Percentiles rank a stretch among this genome's conserved stretches.
Conservation (phyloP, 257 asterid species). For the Primulina eburnea region DNA sequence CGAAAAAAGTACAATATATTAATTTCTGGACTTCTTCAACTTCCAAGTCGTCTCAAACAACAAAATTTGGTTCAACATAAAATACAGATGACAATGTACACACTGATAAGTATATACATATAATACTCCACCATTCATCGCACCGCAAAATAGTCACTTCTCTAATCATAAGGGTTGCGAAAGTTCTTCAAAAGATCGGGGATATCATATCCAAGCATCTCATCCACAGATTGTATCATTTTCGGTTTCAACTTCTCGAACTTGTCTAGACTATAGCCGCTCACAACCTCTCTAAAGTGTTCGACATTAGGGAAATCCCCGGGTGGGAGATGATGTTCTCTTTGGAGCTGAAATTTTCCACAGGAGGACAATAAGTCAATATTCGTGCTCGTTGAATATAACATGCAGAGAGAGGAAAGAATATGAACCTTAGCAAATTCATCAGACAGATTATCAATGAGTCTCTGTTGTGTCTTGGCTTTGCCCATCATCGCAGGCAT, state of each 20-base stretch:
- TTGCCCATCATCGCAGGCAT: slow-evolving; percentile 99
- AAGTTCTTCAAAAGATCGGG: slow-evolving; percentile 84
- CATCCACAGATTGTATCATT: slow-evolving; percentile 82
- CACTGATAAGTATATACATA: background rate
- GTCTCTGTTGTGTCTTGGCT: slow-evolving; percentile 86
- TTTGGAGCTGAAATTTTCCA: slow-evolving; percentile 57
- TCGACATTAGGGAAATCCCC: slow-evolving; percentile 92
- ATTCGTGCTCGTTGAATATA: background rate
- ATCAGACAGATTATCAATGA: slow-evolving; percentile 63
- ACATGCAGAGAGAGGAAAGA: slow-evolving; percentile 5
- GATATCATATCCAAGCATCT: slow-evolving; percentile 92
- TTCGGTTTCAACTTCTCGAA: slow-evolving; percentile 86
- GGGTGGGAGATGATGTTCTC: slow-evolving; percentile 79
- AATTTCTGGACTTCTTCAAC: background rate
- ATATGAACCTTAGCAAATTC: slow-evolving; percentile 73
- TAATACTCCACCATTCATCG: background rate
- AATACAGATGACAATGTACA: background rate
- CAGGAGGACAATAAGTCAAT: slow-evolving; percentile 3
- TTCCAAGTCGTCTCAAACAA: background rate
- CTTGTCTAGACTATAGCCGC: slow-evolving; percentile 74
- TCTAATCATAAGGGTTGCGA: slow-evolving; percentile 78
- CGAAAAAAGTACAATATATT: background rate
- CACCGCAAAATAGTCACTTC: background rate
- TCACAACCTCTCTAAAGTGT: slow-evolving; percentile 57
- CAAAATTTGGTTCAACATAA: background rate